Evolutionary conservation across 768 basidiomycete species (phyloP).

Genomic region (Pleurotus tuoliensis): DNA sequence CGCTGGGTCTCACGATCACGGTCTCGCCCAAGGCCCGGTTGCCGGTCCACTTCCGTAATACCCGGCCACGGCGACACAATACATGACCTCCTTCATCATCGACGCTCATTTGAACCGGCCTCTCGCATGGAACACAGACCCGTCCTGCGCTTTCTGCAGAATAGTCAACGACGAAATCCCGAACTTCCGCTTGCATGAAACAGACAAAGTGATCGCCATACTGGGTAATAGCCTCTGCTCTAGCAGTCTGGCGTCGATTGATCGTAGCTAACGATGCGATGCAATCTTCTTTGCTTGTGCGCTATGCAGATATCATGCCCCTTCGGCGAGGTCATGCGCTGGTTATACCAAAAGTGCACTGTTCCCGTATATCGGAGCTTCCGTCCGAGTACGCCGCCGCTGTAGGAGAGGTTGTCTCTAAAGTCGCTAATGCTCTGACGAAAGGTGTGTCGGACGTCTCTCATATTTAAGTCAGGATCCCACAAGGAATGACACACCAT

Average conservation of each 20-base stretch:
- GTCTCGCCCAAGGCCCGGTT: too few species aligned
- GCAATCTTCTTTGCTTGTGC: too few species aligned
- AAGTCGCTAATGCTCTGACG: slow-evolving; percentile 59
- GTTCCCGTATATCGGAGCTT: slow-evolving; percentile 60
- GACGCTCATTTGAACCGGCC: slow-evolving; percentile 50
- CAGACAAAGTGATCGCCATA: slow-evolving; percentile 60
- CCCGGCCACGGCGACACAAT: too few species aligned
- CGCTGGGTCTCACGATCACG: too few species aligned
- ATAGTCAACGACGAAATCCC: slow-evolving; percentile 50
- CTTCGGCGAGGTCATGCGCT: slow-evolving; percentile 65
- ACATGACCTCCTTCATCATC: slow-evolving; percentile 76
- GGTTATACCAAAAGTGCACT: slow-evolving; percentile 66
- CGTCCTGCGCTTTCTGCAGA: slow-evolving; percentile 60
- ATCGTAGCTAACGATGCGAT: neutral
- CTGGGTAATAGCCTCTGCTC: slow-evolving; percentile 37
- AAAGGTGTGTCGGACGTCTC: slow-evolving; percentile 36
- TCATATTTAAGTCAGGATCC: neutral
- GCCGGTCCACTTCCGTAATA: too few species aligned
- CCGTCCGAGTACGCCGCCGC: slow-evolving; percentile 56
- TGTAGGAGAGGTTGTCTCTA: slow-evolving; percentile 54
- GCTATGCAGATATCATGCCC: slow-evolving; percentile 57
- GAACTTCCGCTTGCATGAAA: slow-evolving; percentile 53
- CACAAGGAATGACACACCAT: neutral
- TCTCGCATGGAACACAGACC: slow-evolving; percentile 44
- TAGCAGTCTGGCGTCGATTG: slow-evolving; percentile 5